Percentiles rank a stretch among this genome's conserved stretches.
Evolutionary conservation across 495 filamentous ascomycete species (phyloP).

Genomic region (Annulohypoxylon moriforme): DNA sequence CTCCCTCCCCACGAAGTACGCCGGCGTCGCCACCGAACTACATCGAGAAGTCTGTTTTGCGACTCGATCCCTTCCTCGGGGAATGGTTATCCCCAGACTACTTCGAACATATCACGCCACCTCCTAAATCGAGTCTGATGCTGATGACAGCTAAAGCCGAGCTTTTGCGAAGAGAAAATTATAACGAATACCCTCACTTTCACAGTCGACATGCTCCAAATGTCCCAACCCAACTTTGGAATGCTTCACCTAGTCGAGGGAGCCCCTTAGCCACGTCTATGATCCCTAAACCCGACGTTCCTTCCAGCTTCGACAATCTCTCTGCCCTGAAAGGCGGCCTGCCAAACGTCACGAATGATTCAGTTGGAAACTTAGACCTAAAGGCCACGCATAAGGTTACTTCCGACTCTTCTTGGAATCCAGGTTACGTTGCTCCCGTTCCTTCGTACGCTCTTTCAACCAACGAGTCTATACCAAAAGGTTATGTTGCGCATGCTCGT

Average conservation of each 20-base stretch:
- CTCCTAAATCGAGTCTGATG: constrained; percentile 87
- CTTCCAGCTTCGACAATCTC: constrained; percentile 42
- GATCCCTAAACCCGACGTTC: constrained; percentile 19
- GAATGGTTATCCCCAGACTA: constrained; percentile 96
- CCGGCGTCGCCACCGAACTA: constrained; percentile 48
- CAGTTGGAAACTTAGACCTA: constrained; percentile 29
- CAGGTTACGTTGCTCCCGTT: constrained; percentile 76
- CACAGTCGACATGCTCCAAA: constrained; percentile 48
- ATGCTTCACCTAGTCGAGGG: constrained; percentile 31
- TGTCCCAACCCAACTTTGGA: constrained; percentile 55
- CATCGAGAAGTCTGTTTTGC: constrained; percentile 68
- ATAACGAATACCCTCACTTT: constrained; percentile 60
- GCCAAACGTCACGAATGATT: constrained; percentile 38
- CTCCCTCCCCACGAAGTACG: constrained; percentile 37
- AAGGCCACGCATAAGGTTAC: constrained; percentile 21
- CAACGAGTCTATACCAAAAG: constrained; percentile 82
- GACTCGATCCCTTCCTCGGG: constrained; percentile 91
- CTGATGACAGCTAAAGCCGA: constrained; percentile 87
- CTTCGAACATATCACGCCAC: constrained; percentile 90
- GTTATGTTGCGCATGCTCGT: constrained; percentile 92
- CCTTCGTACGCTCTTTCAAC: constrained; percentile 86
- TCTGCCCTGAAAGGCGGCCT: constrained; percentile 43
- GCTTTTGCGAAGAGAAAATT: constrained; percentile 76
- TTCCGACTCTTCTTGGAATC: constrained; percentile 17
- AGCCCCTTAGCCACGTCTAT: constrained; percentile 25